A percentile compares a stretch with the other conserved stretches of the same genome.
Evolutionary conservation across 2,329 filamentous ascomycete genomes (phyloP).

Genomic region (Magnaporthiopsis rhizophila): DNA sequence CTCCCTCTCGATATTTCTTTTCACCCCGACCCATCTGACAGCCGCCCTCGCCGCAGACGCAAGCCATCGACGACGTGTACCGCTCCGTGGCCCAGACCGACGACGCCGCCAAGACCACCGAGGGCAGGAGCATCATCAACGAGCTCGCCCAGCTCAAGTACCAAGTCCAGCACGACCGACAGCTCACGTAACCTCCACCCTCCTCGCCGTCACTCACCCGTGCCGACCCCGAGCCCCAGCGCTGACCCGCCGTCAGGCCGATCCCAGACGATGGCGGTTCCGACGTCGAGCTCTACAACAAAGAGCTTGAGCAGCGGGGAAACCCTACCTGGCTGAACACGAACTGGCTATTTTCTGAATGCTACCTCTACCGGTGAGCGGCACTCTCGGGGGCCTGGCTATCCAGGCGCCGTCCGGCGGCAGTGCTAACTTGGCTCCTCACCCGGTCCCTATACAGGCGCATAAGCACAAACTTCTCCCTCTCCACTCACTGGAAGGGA

Average conservation of each 20-base stretch:
- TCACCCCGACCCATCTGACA: neutral
- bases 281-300: slow-evolving; percentile 77
- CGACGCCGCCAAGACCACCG: slow-evolving; percentile 57
- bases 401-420: no score
- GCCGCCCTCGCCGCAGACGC: slow-evolving; percentile 49
- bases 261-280: slow-evolving; percentile 67
- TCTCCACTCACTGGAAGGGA: slow-evolving; percentile 73
- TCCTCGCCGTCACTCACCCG: neutral
- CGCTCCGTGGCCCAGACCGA: slow-evolving; percentile 54
- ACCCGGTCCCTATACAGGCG: slow-evolving; percentile 39
- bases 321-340: slow-evolving; percentile 73
- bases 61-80: slow-evolving; percentile 91
- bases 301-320: slow-evolving; percentile 68
- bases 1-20: neutral
- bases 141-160: slow-evolving; percentile 81
- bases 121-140: slow-evolving; percentile 81
- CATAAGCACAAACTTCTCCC: slow-evolving; percentile 68
- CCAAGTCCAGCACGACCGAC: slow-evolving; percentile 83
- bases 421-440: neutral
- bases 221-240: neutral
- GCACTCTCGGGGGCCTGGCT: no score
- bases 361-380: slow-evolving; percentile 75
- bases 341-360: slow-evolving; percentile 87
- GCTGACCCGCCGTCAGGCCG: slow-evolving; percentile 39
- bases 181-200: slow-evolving; percentile 50